A percentile compares a stretch with the other conserved stretches of the same genome.
These are phyloP conservation scores for Protomyces macrosporus DNA, from an alignment of 1,139 yeast genomes.

Conservation along the genomic window DNA sequence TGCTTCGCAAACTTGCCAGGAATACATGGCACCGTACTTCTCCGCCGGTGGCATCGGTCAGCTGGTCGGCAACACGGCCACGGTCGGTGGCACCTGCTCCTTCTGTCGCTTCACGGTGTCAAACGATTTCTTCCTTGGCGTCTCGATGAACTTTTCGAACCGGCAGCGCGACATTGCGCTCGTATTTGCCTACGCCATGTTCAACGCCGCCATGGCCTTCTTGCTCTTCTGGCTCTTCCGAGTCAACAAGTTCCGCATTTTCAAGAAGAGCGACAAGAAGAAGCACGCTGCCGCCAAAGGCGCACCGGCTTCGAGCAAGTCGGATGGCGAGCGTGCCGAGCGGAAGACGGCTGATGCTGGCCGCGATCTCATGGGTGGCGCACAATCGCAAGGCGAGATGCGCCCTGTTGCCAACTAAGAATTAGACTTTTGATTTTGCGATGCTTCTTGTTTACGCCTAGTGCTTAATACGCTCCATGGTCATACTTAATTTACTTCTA, in stretches of 20 bases:
- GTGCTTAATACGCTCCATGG: no score
- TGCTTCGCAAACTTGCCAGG: constrained; percentile 54
- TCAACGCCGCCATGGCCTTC: constrained; percentile 47
- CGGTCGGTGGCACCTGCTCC: constrained; percentile 48
- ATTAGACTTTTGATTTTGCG: not conserved
- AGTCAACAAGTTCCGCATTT: constrained; percentile 19
- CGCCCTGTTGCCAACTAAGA: not conserved
- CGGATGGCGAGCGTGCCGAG: not conserved
- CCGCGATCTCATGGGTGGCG: not conserved
- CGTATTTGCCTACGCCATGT: constrained; percentile 47
- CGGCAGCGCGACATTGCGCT: constrained; percentile 61
- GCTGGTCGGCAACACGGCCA: constrained; percentile 47
- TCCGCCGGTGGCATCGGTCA: constrained; percentile 48
- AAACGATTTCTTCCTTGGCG: constrained; percentile 48
- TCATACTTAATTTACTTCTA: no score
- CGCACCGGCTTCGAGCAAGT: not conserved
- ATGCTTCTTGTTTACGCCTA: no score
- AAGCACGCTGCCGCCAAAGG: not conserved
- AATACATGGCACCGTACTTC: constrained; percentile 45
- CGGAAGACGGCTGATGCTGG: not conserved
- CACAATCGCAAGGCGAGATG: not conserved
- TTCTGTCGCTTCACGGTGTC: constrained; percentile 54
- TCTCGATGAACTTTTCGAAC: constrained; percentile 46
- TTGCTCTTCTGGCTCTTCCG: constrained; percentile 39
- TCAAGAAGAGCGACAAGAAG: not conserved